Percentiles rank a stretch among this genome's conserved stretches.
Conservation (phyloP, 441 rosid species). For the Populus hybrid region DNA sequence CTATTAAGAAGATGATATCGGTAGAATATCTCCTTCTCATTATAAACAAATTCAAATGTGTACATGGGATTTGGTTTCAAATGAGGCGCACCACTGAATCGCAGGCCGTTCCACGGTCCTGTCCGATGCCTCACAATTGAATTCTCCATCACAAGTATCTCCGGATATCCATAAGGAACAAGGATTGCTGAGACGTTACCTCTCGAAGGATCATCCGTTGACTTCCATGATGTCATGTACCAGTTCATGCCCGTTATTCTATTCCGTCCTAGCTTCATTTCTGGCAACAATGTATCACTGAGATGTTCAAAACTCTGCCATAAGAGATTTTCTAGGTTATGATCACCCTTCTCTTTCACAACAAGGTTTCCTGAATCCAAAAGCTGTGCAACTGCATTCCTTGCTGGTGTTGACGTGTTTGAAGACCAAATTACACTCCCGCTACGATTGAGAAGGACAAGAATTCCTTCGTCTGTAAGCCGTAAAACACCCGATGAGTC, state of each 20-base stretch:
- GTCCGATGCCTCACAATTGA: background rate
- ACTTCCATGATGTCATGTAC: background rate
- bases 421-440: too few relatives aligned
- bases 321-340: background rate
- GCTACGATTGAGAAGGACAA: too few relatives aligned
- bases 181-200: background rate
- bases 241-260: background rate
- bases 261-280: background rate
- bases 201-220: background rate
- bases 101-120: background rate
- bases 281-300: background rate
- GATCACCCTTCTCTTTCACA: background rate
- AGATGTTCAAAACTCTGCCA: background rate
- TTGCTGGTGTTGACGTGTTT: too few relatives aligned
- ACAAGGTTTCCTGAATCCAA: background rate
- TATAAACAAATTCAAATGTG: background rate
- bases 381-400: too few relatives aligned
- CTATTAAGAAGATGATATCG: background rate
- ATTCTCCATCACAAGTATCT: background rate
- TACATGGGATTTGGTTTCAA: background rate
- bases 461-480: too few relatives aligned
- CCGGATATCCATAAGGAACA: background rate
- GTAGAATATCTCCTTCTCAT: background rate
- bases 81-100: background rate
- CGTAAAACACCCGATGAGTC: too few relatives aligned